Evolutionary conservation across 2,329 filamentous ascomycete genomes (phyloP).

Genomic region (Claviceps pazoutovae): DNA sequence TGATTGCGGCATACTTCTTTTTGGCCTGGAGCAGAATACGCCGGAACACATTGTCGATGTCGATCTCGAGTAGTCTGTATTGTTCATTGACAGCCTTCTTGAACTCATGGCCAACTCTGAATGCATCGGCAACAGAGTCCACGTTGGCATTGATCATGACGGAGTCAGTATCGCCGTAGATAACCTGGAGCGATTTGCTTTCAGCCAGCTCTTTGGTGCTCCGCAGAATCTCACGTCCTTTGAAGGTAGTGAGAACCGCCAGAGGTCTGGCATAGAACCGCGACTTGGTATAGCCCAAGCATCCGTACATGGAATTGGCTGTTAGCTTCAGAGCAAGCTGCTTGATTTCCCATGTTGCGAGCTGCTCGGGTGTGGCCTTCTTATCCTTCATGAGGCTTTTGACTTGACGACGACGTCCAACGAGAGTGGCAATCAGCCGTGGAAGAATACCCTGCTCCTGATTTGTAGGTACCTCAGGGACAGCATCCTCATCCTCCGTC

Average conservation of each 20-base stretch:
- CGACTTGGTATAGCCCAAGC: conserved; percentile 90
- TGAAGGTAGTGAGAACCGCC: conserved; percentile 90
- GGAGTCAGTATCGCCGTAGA: conserved; percentile 97
- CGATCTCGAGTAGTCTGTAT: conserved; percentile 87
- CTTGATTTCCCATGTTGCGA: conserved; percentile 95
- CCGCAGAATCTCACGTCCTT: conserved; percentile 91
- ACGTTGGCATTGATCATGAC: conserved; percentile 99
- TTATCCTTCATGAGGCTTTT: conserved; percentile 97
- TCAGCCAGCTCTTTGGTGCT: conserved; percentile 95
- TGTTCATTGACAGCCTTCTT: conserved; percentile 89
- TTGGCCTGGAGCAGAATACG: conserved; percentile 89
- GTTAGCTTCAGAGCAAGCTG: conserved; percentile 93
- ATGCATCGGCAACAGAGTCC: conserved; percentile 77
- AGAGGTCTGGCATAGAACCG: conserved; percentile 93
- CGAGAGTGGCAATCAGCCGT: conserved; percentile 79
- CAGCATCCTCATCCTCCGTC: conserved; percentile 65
- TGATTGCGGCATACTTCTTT: conserved; percentile 98
- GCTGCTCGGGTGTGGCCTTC: conserved; percentile 67
- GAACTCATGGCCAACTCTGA: conserved; percentile 88
- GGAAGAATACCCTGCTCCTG: conserved; percentile 78
- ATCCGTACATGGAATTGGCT: conserved; percentile 99
- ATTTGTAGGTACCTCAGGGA: conserved; percentile 71
- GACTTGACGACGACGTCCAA: conserved; percentile 77
- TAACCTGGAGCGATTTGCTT: conserved; percentile 79
- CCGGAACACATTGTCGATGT: conserved; percentile 95